Evolutionary conservation across 2,329 filamentous ascomycete species (phyloP), one percentile per base, ranked within the genome.

Genomic region (Colletotrichum incanum): DNA sequence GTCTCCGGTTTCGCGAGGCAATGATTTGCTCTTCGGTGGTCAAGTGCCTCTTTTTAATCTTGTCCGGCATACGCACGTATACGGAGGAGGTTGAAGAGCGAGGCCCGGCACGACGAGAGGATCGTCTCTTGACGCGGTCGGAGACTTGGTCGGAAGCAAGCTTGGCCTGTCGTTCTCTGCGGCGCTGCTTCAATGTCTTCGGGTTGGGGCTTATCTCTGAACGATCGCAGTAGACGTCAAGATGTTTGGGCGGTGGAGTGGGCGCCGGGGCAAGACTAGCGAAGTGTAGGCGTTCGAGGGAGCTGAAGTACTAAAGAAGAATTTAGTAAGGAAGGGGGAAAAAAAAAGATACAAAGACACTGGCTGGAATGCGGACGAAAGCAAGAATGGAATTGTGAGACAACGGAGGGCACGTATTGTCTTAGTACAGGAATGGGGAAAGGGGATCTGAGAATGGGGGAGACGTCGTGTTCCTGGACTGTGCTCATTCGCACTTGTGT

Each of bases 1-100:
- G 83, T 63, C 86, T 85, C 43, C 83, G 82, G 64, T 87, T 86
- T 67, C 85, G 85, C 50, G 88, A 88, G 67, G 92, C 84, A 70
- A 91, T 81, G 54, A 88, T 83, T 76, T 93, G 92, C 82, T 96
- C 93, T 80, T 95, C 92, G 60, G 85, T 86, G 31, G 91, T 92
- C 79, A 95, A 92, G 73, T 93, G 89, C 75, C 89, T 90, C 75
- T 90, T 89, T 78, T 90, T 91, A 74, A 94, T 87, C 81, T 94
- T 94, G 74, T 93, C 90, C 26, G 94, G 93, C 52, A 95, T 85
- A 28, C 87, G 89, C 65, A 91, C 85, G 79, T 92, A 95, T 85
- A 93, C 94, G 74, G 89, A 86, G 66, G 89, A 89, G 76, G 87
- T 85, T 67, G 87, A 86, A 65, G 87, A 84, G 23, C 77, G 79